Conservation (phyloP, 768 basidiomycete genomes). For the Candolleomyces aberdarensis region DNA sequence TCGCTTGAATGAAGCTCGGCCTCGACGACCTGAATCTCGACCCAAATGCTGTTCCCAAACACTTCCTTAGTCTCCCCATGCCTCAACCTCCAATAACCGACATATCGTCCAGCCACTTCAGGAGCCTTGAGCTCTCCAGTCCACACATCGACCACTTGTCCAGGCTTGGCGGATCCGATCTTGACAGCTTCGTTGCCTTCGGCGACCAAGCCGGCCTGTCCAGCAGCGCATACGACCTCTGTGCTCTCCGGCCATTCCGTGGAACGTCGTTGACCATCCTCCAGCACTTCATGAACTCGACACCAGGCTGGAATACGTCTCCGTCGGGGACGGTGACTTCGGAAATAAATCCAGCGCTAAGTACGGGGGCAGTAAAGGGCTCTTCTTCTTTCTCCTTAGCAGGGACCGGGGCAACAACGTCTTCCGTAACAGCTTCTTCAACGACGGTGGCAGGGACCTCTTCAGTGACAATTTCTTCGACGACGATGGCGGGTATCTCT, state of each 20-base stretch:
- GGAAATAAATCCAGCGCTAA: slow-evolving; percentile 57
- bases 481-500: too few relatives aligned
- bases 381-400: not conserved
- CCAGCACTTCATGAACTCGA: slow-evolving; percentile 87
- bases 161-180: slow-evolving; percentile 57
- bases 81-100: slow-evolving; percentile 72
- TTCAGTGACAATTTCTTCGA: too few relatives aligned
- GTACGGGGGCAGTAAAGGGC: not conserved
- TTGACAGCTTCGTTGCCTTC: slow-evolving; percentile 29
- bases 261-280: slow-evolving; percentile 59
- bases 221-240: slow-evolving; percentile 67
- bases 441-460: too few relatives aligned
- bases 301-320: slow-evolving; percentile 76
- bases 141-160: slow-evolving; percentile 60
- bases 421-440: not conserved
- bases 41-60: slow-evolving; percentile 78
- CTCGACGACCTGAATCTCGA: slow-evolving; percentile 75
- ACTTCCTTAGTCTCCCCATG: slow-evolving; percentile 48
- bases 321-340: slow-evolving; percentile 76
- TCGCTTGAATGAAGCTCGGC: slow-evolving; percentile 39
- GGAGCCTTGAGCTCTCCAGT: slow-evolving; percentile 83
- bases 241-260: slow-evolving; percentile 68
- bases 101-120: slow-evolving; percentile 66
- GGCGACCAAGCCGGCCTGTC: slow-evolving; percentile 52
- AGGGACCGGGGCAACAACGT: not conserved